Evolutionary conservation across 148 eudicot genomes (phyloP).

Genomic region (Polygonum maritimum): DNA sequence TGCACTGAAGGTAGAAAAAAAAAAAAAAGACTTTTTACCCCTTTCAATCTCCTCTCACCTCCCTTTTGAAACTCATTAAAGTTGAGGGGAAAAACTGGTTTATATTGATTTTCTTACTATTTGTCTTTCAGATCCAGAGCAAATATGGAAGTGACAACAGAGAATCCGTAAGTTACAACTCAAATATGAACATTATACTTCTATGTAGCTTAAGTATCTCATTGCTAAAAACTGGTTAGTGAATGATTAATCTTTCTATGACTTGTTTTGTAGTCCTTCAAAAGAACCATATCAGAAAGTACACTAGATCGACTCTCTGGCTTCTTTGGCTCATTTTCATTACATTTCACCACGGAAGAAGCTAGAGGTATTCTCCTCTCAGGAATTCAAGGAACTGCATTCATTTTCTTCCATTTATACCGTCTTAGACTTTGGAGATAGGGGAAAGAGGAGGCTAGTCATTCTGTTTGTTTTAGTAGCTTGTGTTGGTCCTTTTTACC

Average conservation of each 20-base stretch:
- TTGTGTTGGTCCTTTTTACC: neutral
- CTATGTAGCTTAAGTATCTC: neutral
- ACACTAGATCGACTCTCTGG: constrained; percentile 63
- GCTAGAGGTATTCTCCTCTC: constrained; percentile 33
- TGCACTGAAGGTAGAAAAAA: constrained; percentile 53
- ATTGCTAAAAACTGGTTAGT: neutral
- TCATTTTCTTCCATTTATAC: neutral
- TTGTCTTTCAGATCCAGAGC: constrained; percentile 58
- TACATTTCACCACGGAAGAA: constrained; percentile 49
- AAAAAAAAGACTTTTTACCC: constrained; percentile 13
- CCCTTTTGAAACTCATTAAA: neutral
- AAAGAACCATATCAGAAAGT: constrained; percentile 68
- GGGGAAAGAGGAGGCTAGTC: neutral
- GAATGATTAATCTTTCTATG: neutral
- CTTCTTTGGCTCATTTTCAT: constrained; percentile 61
- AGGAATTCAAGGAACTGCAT: neutral
- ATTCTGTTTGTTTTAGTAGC: neutral
- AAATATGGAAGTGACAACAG: constrained; percentile 57
- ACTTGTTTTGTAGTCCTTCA: constrained; percentile 38
- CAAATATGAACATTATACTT: neutral
- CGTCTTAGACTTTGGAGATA: neutral
- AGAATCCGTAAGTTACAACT: constrained; percentile 46
- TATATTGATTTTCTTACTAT: neutral
- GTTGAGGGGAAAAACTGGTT: neutral
- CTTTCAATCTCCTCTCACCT: neutral